Evolutionary conservation across 1,284 basidiomycete genomes (phyloP), one percentile per base, ranked within the genome.

Genomic region (Pascua sp.): DNA sequence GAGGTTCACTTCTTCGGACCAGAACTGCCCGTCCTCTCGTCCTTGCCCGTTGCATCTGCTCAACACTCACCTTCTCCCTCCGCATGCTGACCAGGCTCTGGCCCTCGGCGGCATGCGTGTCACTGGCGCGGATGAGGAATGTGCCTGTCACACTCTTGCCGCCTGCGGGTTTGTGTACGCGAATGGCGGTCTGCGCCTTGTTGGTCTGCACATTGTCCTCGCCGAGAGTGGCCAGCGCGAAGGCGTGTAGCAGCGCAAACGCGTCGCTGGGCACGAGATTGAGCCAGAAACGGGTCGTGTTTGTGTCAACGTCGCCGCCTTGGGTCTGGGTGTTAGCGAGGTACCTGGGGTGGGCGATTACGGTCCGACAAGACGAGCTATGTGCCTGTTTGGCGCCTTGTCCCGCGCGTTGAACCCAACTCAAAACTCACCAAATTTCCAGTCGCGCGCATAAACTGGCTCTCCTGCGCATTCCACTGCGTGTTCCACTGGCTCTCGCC

Each of bases 281-380:
- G n/a, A 76, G 62, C 71, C 72, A 76, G 65, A 76, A 76, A 40
- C 74, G 69, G 5, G 72, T 76, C 2, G 74, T 72, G 47, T 54
- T 65, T 47, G 56, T 69, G 57, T 69, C 69, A 38, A 68, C 62
- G 46, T 72, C 68, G 24, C 74, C 74, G 4, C 67, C 68, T 67
- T 73, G 72, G 0, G 74, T 75, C 71, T 75, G 51, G 32, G 12
- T 7, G 42, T 55, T 4, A 58, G 49, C 17, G 24, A 32, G 24
- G 24, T 32, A 4, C 24, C 24, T 32, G 24, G 24, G 24, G 17
- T 13, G 42, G 32, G 24, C 3, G 7, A 32, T 7, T 7, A 32
- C 24, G 7, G 7, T 32, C 24, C 24, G 4, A 32, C 24, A 32
- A 32, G 24, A 32, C 24, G 4, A 32, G 24, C 24, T 7, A 32